These are phyloP conservation scores for Pouteria campechiana DNA, from an alignment of 179 eudicot genomes.

Conservation along the genomic window DNA sequence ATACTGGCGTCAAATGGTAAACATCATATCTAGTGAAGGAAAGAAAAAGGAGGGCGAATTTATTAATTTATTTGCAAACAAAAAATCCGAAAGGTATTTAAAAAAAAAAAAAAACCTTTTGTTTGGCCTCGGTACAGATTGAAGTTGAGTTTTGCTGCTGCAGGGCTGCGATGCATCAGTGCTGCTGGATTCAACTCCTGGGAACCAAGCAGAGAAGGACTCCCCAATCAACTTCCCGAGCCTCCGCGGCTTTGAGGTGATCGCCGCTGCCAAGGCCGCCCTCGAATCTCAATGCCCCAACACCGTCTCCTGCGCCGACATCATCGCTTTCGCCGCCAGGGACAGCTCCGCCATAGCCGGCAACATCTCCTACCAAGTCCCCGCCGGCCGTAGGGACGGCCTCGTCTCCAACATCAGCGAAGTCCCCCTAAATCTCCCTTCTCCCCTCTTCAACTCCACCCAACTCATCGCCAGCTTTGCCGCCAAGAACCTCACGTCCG, in stretches of 20 bases:
- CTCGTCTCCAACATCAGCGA: background rate
- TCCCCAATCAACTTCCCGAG: too few species aligned
- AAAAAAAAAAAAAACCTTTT: too few species aligned
- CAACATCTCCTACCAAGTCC: conserved; percentile 2
- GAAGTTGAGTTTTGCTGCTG: background rate
- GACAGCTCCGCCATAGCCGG: conserved; percentile 1
- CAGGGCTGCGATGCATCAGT: conserved; percentile 43
- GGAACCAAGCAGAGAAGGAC: conserved; percentile 9
- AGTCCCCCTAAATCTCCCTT: conserved; percentile 3
- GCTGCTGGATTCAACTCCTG: conserved; percentile 17
- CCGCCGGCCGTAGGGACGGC: conserved; percentile 15
- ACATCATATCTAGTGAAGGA: too few species aligned
- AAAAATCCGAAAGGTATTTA: too few species aligned
- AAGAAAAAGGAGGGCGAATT: too few species aligned
- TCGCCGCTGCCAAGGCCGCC: conserved; percentile 10
- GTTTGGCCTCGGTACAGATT: too few species aligned
- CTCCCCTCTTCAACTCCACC: too few species aligned
- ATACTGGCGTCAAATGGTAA: too few species aligned
- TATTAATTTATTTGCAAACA: too few species aligned
- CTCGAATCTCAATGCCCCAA: conserved; percentile 16
- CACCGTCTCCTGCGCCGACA: conserved; percentile 23
- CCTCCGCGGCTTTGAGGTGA: conserved; percentile 15
- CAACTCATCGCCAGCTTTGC: too few species aligned
- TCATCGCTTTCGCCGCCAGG: conserved; percentile 12
- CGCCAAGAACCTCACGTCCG: too few species aligned